Evolutionary conservation across 495 filamentous ascomycete genomes (phyloP).

Genomic region (Lentithecium fluviatile): DNA sequence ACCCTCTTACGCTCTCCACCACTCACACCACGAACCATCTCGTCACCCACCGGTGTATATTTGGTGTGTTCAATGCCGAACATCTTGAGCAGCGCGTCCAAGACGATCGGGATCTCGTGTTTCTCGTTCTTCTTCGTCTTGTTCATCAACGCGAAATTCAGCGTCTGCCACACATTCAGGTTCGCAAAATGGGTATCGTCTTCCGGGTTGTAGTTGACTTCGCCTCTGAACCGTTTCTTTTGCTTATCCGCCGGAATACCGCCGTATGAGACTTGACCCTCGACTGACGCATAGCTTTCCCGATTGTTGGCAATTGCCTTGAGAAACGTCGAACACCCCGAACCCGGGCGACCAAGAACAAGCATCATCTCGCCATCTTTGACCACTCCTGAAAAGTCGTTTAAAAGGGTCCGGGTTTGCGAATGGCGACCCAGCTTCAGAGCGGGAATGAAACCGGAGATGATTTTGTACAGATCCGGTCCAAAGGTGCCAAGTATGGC

Average conservation of each 20-base stretch:
- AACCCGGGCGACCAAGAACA: constrained; percentile 75
- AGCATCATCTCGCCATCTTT: constrained; percentile 82
- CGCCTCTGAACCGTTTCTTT: constrained; percentile 67
- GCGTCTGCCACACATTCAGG: constrained; percentile 76
- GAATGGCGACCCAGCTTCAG: constrained; percentile 54
- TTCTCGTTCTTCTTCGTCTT: constrained; percentile 75
- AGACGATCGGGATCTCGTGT: constrained; percentile 65
- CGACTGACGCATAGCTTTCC: constrained; percentile 61
- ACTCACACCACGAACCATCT: constrained; percentile 71
- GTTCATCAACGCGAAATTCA: constrained; percentile 79
- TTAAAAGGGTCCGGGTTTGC: constrained; percentile 60
- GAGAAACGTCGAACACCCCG: constrained; percentile 78
- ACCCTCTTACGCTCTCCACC: constrained; percentile 64
- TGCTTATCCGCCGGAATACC: constrained; percentile 71
- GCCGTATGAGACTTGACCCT: constrained; percentile 73
- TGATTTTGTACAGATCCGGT: constrained; percentile 72
- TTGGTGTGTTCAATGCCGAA: constrained; percentile 80
- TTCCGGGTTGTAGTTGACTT: constrained; percentile 81
- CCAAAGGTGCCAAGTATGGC: constrained; percentile 82
- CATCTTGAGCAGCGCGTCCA: constrained; percentile 63
- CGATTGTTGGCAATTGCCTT: constrained; percentile 74
- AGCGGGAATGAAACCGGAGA: constrained; percentile 64
- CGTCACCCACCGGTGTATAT: constrained; percentile 82
- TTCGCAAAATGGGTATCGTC: constrained; percentile 78
- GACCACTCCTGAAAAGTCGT: constrained; percentile 77